Percentiles rank a stretch among this genome's conserved stretches.
Conservation (phyloP, 345 rosid genomes). For the Dimocarpus longan region DNA sequence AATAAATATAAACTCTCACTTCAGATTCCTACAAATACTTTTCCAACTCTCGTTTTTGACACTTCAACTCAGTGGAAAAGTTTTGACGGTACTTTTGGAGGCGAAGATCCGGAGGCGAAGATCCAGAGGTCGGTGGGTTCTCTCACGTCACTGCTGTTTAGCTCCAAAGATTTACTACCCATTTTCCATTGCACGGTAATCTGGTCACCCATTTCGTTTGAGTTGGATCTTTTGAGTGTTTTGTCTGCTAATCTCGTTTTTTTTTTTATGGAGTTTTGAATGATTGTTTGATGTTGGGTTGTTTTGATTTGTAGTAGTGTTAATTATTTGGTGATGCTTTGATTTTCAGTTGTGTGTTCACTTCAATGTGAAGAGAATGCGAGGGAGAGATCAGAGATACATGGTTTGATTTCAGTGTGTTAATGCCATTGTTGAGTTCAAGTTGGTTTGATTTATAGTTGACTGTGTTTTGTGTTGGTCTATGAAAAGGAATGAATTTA, state of each 20-base stretch:
- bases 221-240: conserved; percentile 11
- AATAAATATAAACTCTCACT: not conserved
- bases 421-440: not conserved
- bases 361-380: conserved; percentile 4
- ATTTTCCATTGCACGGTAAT: conserved; percentile 25
- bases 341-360: not conserved
- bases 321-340: conserved; percentile 8
- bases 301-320: conserved; percentile 4
- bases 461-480: not conserved
- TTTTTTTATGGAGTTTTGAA: not conserved
- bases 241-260: not conserved
- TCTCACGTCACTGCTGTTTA: not conserved
- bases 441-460: conserved; percentile 20
- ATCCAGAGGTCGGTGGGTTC: not conserved
- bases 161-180: conserved; percentile 28
- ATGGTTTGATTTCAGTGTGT: too few relatives aligned
- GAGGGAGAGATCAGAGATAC: not conserved
- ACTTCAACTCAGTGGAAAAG: not conserved
- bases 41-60: not conserved
- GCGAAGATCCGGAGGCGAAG: conserved; percentile 17
- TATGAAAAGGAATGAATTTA: not conserved
- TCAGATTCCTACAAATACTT: not conserved
- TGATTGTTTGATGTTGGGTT: not conserved
- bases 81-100: not conserved
- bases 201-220: conserved; percentile 18